Evolutionary conservation across 768 basidiomycete genomes (phyloP).

Genomic region (Naganishia friedmannii): DNA sequence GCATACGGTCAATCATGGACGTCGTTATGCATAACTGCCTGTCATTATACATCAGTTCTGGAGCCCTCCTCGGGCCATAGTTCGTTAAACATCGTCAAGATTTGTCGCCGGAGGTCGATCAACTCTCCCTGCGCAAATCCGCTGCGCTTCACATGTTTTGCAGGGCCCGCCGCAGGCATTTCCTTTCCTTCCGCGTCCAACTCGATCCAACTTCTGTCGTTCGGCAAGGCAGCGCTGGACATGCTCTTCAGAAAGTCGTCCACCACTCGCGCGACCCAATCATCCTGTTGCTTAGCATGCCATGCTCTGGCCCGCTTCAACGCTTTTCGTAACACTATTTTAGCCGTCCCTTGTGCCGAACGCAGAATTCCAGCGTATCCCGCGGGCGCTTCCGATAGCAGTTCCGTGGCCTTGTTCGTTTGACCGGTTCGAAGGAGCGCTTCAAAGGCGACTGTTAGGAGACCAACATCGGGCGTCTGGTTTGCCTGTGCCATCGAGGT

Average conservation of each 20-base stretch:
- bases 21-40: not conserved
- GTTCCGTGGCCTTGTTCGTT: constrained; percentile 11
- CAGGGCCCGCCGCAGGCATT: not conserved
- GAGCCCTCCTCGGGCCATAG: constrained; percentile 1
- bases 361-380: not conserved
- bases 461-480: constrained; percentile 8
- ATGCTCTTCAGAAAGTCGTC: constrained; percentile 9
- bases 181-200: not conserved
- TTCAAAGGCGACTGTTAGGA: constrained; percentile 1
- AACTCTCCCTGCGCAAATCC: constrained; percentile 6
- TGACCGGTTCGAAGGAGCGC: constrained; percentile 12
- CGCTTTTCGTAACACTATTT: not conserved
- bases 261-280: not conserved
- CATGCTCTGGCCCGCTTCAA: constrained; percentile 10
- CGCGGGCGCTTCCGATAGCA: not conserved
- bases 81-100: not conserved
- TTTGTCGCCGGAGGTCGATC: not conserved
- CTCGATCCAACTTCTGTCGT: not conserved
- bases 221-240: not conserved
- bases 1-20: not conserved
- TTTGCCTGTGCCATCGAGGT: not conserved
- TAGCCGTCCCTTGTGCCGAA: not conserved
- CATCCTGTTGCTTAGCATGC: constrained; percentile 3
- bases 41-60: constrained; percentile 5
- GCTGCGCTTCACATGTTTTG: constrained; percentile 1